phyloP scores from a whole-genome alignment of 805 yeast genomes.

The Yamadazyma ubonensis region DNA sequence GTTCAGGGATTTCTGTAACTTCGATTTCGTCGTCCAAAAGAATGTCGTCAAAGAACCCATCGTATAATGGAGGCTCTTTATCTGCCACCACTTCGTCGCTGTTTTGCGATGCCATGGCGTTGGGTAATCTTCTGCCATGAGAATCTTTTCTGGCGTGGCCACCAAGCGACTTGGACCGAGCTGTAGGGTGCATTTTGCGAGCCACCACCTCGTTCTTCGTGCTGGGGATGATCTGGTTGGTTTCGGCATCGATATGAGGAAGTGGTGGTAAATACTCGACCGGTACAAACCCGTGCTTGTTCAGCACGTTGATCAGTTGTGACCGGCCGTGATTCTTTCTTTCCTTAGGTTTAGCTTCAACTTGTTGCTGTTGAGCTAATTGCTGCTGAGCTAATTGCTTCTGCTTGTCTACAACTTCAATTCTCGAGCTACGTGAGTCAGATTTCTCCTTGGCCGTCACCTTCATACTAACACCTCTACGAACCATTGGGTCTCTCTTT shows the following conservation, averaged over 20 bases:
- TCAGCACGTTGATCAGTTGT: slow-evolving; percentile 25
- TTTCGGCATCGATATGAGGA: slow-evolving; percentile 36
- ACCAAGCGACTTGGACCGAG: slow-evolving; percentile 86
- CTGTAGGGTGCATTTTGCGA: slow-evolving; percentile 84
- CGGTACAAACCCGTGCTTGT: slow-evolving; percentile 42
- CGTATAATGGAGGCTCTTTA: slow-evolving; percentile 22
- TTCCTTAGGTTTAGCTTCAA: no score
- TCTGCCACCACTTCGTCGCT: slow-evolving; percentile 40
- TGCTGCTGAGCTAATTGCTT: slow-evolving; percentile 9
- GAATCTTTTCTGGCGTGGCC: slow-evolving; percentile 68
- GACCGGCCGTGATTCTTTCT: slow-evolving; percentile 37
- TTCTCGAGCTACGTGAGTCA: slow-evolving; percentile 11
- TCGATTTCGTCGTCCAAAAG: slow-evolving; percentile 39
- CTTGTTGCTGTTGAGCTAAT: slow-evolving; percentile 4
- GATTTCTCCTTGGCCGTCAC: slow-evolving; percentile 57
- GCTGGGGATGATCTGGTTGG: slow-evolving; percentile 20
- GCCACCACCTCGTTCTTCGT: no score
- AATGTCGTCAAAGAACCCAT: slow-evolving; percentile 60
- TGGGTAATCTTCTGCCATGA: slow-evolving; percentile 38
- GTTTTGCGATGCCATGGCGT: slow-evolving; percentile 38
- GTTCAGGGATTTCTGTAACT: slow-evolving; percentile 31
- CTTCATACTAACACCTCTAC: slow-evolving; percentile 61
- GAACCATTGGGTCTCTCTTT: slow-evolving; percentile 45
- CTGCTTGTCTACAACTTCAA: slow-evolving; percentile 8
- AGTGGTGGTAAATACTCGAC: slow-evolving; percentile 46